Percentiles rank a stretch among this genome's conserved stretches.
Conservation (phyloP, 805 yeast species). For the Yarrowia osloensis region DNA sequence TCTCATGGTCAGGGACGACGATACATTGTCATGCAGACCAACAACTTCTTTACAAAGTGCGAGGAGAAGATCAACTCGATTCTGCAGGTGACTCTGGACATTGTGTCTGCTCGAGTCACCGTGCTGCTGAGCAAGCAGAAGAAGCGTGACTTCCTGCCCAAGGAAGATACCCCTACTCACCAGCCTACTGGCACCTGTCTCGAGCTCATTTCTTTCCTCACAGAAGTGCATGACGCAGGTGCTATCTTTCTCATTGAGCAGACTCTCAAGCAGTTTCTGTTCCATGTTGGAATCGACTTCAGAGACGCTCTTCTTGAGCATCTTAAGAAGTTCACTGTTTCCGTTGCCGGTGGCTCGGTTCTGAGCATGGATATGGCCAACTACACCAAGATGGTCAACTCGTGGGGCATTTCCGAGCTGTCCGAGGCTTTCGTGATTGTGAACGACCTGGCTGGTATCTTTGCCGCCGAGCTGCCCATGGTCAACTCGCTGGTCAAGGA, state of each 20-base stretch:
- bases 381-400: conserved; percentile 66
- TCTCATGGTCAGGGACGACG: conserved; percentile 59
- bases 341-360: conserved; percentile 78
- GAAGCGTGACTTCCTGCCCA: conserved; percentile 65
- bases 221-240: conserved; percentile 46
- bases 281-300: conserved; percentile 59
- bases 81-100: conserved; percentile 57
- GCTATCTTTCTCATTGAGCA: conserved; percentile 46
- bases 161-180: conserved; percentile 49
- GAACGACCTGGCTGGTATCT: conserved; percentile 80
- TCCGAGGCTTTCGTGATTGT: conserved; percentile 66
- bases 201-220: conserved; percentile 57
- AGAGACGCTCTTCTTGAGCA: conserved; percentile 66
- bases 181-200: conserved; percentile 56
- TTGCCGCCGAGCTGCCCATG: conserved; percentile 80
- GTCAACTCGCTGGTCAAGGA: conserved; percentile 77
- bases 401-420: conserved; percentile 64
- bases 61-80: conserved; percentile 69
- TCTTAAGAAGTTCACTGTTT: conserved; percentile 72
- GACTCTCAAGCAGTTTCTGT: conserved; percentile 55
- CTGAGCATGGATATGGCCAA: conserved; percentile 77
- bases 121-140: conserved; percentile 64
- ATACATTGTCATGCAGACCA: conserved; percentile 61
- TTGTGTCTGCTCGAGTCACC: conserved; percentile 54
- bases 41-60: conserved; percentile 58